A percentile compares a stretch with the other conserved stretches of the same genome.
phyloP scores from a whole-genome alignment of 106 monocot genomes.

The Acorus gramineus region DNA sequence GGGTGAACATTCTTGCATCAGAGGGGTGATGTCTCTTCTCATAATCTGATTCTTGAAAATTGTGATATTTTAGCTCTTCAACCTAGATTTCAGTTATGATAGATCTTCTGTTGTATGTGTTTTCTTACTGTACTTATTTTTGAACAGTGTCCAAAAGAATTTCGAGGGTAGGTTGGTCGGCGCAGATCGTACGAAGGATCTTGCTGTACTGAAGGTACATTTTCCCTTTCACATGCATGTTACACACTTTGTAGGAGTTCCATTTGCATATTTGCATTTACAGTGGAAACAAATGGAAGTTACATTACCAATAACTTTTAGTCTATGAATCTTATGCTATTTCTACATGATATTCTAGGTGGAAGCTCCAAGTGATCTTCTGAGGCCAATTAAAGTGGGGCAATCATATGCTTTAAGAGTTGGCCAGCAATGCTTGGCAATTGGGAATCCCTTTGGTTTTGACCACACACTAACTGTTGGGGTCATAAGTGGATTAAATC shows the following conservation, averaged over 20 bases:
- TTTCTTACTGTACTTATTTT: slow-evolving; percentile 5
- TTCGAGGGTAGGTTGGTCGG: slow-evolving; percentile 90
- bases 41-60: neutral
- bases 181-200: slow-evolving; percentile 79
- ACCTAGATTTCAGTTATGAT: neutral
- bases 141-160: slow-evolving; percentile 75
- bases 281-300: no score
- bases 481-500: slow-evolving; percentile 87
- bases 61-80: neutral
- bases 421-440: slow-evolving; percentile 93
- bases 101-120: neutral
- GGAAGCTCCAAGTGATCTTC: slow-evolving; percentile 65
- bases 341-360: slow-evolving; percentile 32
- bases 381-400: slow-evolving; percentile 77
- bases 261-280: no score
- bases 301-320: no score
- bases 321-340: neutral
- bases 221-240: neutral
- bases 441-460: slow-evolving; percentile 97
- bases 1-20: slow-evolving; percentile 80
- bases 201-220: slow-evolving; percentile 85
- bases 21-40: slow-evolving; percentile 50
- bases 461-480: slow-evolving; percentile 94
- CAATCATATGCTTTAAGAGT: slow-evolving; percentile 64
- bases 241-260: neutral